Percentiles rank a stretch among this genome's conserved stretches.
Conservation (phyloP, 352 stramenopile genomes). For the Globisporangium nunn region DNA sequence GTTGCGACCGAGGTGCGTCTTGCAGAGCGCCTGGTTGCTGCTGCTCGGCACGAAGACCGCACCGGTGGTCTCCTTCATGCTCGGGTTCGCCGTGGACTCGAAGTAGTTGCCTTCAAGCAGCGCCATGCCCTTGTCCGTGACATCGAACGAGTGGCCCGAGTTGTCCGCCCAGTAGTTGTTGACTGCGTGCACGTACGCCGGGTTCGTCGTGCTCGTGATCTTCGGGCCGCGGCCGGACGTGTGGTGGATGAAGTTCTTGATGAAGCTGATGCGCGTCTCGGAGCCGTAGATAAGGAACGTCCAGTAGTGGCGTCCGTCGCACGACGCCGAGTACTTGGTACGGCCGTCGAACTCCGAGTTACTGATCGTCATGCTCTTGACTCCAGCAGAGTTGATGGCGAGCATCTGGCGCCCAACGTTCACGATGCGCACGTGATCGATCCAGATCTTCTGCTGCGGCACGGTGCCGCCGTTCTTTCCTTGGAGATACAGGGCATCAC, state of each 20-base stretch:
- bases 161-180: conserved; percentile 46
- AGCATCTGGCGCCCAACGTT: conserved; percentile 34
- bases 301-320: conserved; percentile 51
- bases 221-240: conserved; percentile 33
- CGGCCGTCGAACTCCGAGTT: conserved; percentile 48
- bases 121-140: conserved; percentile 23
- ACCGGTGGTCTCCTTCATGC: conserved; percentile 7
- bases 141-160: conserved; percentile 30
- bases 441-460: conserved; percentile 21
- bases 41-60: conserved; percentile 10
- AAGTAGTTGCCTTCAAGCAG: conserved; percentile 42
- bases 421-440: conserved; percentile 43
- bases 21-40: conserved; percentile 9
- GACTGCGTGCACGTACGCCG: conserved; percentile 19
- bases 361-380: conserved; percentile 33
- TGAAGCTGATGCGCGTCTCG: conserved; percentile 19
- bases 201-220: conserved; percentile 10
- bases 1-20: conserved; percentile 5
- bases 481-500: conserved; percentile 9
- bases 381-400: conserved; percentile 22
- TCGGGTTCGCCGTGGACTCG: conserved; percentile 21
- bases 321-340: conserved; percentile 32
- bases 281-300: conserved; percentile 24
- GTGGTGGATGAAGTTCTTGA: conserved; percentile 31
- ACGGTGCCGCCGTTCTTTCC: conserved; percentile 11